These are phyloP conservation scores for Diaporthe nobilis DNA, from an alignment of 2,329 filamentous ascomycete genomes.

Conservation along the genomic window DNA sequence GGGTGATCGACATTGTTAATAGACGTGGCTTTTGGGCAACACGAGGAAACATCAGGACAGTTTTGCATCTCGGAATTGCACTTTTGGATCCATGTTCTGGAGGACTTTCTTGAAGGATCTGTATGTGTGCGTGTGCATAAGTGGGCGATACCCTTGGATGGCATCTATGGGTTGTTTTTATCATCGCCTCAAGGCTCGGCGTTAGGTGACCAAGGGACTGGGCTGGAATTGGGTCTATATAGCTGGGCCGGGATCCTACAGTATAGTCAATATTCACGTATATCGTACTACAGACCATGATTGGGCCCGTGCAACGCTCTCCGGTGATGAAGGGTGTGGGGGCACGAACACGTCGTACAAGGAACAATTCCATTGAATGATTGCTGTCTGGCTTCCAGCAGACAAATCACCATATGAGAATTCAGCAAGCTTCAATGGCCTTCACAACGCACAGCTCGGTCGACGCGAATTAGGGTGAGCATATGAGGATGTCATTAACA, in stretches of 20 bases:
- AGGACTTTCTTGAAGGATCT: not conserved
- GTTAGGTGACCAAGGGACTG: not conserved
- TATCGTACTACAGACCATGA: not conserved
- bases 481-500: not conserved
- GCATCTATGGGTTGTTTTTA: constrained; percentile 27
- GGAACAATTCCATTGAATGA: not conserved
- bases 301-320: not conserved
- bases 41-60: constrained; percentile 12
- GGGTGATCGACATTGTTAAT: not conserved
- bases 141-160: constrained; percentile 25
- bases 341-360: not conserved
- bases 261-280: constrained; percentile 15
- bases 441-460: not conserved
- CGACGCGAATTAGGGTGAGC: not conserved
- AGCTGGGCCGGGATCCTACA: constrained; percentile 9
- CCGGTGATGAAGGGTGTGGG: not conserved
- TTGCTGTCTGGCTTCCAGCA: too few relatives aligned
- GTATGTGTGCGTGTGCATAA: constrained; percentile 10
- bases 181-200: constrained; percentile 3
- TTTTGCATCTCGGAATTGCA: constrained; percentile 12
- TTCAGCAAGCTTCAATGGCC: not conserved
- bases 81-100: not conserved
- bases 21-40: not conserved
- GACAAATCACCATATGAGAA: not conserved
- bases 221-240: constrained; percentile 7